Base-by-base conservation (phyloP, 202 grass and related monocot genomes). In the Eragrostis tef region DNA sequence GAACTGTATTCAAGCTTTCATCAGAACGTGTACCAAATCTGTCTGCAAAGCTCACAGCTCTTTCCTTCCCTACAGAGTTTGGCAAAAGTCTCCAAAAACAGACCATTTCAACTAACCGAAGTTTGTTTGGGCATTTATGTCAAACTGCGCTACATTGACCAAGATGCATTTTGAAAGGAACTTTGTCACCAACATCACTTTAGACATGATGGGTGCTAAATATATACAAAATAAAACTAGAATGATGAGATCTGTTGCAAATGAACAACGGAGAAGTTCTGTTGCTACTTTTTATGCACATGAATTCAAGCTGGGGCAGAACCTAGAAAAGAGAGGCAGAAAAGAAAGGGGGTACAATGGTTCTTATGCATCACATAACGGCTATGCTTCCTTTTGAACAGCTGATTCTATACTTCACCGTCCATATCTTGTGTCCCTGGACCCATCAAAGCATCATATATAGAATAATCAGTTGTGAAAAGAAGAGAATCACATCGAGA, bases 271-370 rank as follows among this genome's bases (percentile, higher is more conserved):
- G 15, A 47, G 39, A 12, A 47, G 45, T 83, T 84, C 75, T 87
- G 80, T 84, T 90, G 84, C 84, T 90, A 90, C 75, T 90, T 79
- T 86, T 71, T 90, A 87, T 84, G 84, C 84, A 90, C 80, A 90
- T 52, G 64, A 70, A 80, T 80, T 78, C 49, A 36, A 48, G 54
- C 67, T 73, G 73, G 50, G 9, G 65, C 48, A 42, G 78, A 50
- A 44, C 73, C 83, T 89, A 89, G 68, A 70, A 67, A 83, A 57
- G 20, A 71, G 25, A 53, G 53, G 52, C 10, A 0, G 36, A 79
- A 70, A 65, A 80, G 41, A 79, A 87, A 69, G n/a, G 15, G 0
- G 63, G 74, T 70, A 42, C 61, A 71, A 65, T 80, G 63, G 57
- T 66, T 68, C 29, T 71, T 70, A 44, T 74, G 81, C 63, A 80